Evolutionary conservation across 2,329 filamentous ascomycete species (phyloP).

Genomic region (Pyrenochaeta sp.): DNA sequence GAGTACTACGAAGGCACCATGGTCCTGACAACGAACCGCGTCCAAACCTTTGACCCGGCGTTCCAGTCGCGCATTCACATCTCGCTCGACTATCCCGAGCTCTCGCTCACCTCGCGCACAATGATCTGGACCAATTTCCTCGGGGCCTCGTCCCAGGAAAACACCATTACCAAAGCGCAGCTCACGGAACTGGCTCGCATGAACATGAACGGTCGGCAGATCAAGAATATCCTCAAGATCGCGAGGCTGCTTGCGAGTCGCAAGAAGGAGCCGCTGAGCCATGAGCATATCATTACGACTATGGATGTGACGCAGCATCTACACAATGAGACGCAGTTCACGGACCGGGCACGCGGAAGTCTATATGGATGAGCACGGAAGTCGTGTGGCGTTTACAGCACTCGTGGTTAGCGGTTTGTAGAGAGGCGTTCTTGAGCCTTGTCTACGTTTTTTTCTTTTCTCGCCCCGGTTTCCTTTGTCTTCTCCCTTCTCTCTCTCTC

Average conservation of each 20-base stretch:
- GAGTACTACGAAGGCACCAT: conserved; percentile 46
- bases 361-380: conserved; percentile 36
- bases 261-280: conserved; percentile 35
- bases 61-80: conserved; percentile 45
- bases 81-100: conserved; percentile 35
- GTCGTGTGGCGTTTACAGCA: no score
- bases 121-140: conserved; percentile 43
- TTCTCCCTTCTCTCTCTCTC: no score
- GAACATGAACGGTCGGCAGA: conserved; percentile 60
- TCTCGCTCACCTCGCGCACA: conserved; percentile 43
- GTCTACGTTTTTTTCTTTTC: no score
- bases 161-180: conserved; percentile 16
- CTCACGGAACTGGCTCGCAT: conserved; percentile 47
- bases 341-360: conserved; percentile 36
- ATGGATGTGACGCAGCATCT: conserved; percentile 51
- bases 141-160: conserved; percentile 39
- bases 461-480: no score
- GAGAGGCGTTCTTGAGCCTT: no score
- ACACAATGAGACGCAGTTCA: conserved; percentile 46
- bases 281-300: conserved; percentile 44
- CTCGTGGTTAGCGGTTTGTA: no score
- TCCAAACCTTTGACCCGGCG: conserved; percentile 40
- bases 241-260: conserved; percentile 35
- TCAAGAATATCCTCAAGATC: conserved; percentile 55
- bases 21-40: conserved; percentile 46